phyloP scores from a whole-genome alignment of 495 filamentous ascomycete species.

The Aspergillus funiculosus region DNA sequence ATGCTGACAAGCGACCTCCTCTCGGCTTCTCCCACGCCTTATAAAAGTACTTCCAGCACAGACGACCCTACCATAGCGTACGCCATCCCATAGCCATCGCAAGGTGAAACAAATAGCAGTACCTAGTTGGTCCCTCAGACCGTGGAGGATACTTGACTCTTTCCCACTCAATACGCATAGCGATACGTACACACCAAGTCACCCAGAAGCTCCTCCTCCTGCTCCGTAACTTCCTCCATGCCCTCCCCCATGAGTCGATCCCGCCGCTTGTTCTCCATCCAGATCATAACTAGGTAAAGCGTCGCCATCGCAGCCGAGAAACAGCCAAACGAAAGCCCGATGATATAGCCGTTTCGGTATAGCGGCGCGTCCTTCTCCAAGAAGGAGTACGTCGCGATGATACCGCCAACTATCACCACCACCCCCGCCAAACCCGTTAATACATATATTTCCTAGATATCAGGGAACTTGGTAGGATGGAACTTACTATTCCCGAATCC shows the following conservation, averaged over 20 bases:
- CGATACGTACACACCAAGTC: slow-evolving; percentile 25
- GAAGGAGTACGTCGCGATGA: slow-evolving; percentile 78
- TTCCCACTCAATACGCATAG: slow-evolving; percentile 21
- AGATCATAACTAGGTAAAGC: slow-evolving; percentile 53
- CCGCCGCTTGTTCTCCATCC: slow-evolving; percentile 42
- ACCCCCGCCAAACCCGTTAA: too few species aligned
- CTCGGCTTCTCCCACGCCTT: too few species aligned
- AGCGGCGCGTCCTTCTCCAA: slow-evolving; percentile 58
- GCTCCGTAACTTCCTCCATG: neutral
- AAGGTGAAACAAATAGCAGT: too few species aligned
- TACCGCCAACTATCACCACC: slow-evolving; percentile 57
- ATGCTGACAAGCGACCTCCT: too few species aligned
- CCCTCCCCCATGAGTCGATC: neutral
- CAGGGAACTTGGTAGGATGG: too few species aligned
- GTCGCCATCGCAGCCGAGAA: slow-evolving; percentile 53
- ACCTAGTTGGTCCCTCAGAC: too few species aligned
- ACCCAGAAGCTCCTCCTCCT: slow-evolving; percentile 19
- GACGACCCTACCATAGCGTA: too few species aligned
- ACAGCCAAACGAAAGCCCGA: slow-evolving; percentile 64
- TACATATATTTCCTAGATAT: neutral
- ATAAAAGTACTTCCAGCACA: too few species aligned
- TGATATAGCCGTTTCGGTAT: slow-evolving; percentile 66
- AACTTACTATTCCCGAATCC: slow-evolving; percentile 69
- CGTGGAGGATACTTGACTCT: too few species aligned
- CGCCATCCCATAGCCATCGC: too few species aligned